A percentile compares a stretch with the other conserved stretches of the same genome.
Evolutionary conservation across 2,329 filamentous ascomycete species (phyloP).

Genomic region (Diatrype stigma): DNA sequence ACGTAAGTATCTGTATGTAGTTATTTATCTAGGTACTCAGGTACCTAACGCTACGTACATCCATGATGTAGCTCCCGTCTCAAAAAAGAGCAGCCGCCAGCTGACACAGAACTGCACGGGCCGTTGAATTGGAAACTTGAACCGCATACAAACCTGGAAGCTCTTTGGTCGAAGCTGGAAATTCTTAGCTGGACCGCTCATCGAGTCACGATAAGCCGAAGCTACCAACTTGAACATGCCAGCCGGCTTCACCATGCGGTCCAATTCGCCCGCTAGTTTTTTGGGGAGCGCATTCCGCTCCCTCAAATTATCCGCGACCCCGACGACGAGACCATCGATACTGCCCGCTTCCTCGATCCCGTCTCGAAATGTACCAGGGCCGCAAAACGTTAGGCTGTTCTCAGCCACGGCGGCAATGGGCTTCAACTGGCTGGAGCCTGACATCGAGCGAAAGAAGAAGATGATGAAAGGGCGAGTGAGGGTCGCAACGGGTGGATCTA

Average conservation of each 20-base stretch:
- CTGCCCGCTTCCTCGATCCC: conserved; percentile 25
- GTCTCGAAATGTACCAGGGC: conserved; percentile 26
- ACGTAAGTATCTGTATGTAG: no score
- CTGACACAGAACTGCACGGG: no score
- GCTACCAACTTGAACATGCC: conserved; percentile 5
- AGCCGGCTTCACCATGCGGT: conserved; percentile 40
- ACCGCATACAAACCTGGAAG: no score
- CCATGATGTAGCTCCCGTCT: no score
- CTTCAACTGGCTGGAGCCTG: conserved; percentile 80
- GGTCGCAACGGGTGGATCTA: conserved; percentile 85
- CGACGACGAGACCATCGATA: conserved; percentile 34
- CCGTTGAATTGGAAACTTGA: no score
- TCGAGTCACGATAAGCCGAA: background rate
- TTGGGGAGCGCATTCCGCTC: conserved; percentile 48
- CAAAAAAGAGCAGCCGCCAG: no score
- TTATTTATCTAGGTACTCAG: no score
- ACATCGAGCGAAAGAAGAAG: conserved; percentile 69
- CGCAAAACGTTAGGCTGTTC: conserved; percentile 60
- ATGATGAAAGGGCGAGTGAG: conserved; percentile 89
- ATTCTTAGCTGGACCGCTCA: background rate
- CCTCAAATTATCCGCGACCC: conserved; percentile 40
- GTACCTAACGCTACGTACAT: no score
- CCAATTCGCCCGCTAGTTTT: conserved; percentile 39
- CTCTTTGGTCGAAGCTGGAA: background rate
- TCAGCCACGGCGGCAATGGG: conserved; percentile 59